Evolutionary conservation across 1,139 yeast genomes (phyloP), one percentile per base, ranked within the genome.

Genomic region (Diutina scorzettiae): DNA sequence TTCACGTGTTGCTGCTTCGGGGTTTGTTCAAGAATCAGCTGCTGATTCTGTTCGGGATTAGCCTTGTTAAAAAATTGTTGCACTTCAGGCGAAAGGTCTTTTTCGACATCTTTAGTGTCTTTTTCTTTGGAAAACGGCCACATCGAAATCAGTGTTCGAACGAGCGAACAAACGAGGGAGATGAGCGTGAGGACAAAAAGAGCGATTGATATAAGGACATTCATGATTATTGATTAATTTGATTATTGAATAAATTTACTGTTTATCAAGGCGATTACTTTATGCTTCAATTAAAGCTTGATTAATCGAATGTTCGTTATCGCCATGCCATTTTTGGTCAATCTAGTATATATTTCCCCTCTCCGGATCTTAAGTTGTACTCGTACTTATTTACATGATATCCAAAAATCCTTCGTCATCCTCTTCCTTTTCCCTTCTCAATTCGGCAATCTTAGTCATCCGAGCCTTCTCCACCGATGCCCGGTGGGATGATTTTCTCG

Each of bases 11-110:
- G 36, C 28, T 54, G 46, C 56, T 62, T 31, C 56, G 59, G 20
- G 60, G 60, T 19, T 58, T 46, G 36, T 49, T 45, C 43, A 43
- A 60, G 58, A 19, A 58, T 55, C 12, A 54, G 48, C 33, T 48
- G 48, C 39, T 59, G 59, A 32, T 53, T 53, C 11, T 46, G 42
- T 34, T 59, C 60, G 14, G 69, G 69, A 44, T 63, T 63, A 37
- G 57, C 56, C 27, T 57, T 51, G 16, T 54, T 49, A 45, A 63
- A 66, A 50, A 66, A 66, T 16, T 50, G 58, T 43, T 58, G 50
- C 27, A 62, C 53, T 28, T 49, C 46, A 2, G 51, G 57, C 3
- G 64, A 64, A 21, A 69, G 54, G 45, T 37, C 40, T n/a, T 17
- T 23, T 7, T 11, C n/a, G 20, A 29, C 31, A 9, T 28, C 34